phyloP scores from a whole-genome alignment of 106 monocot genomes.

The Gastrodia elata region DNA sequence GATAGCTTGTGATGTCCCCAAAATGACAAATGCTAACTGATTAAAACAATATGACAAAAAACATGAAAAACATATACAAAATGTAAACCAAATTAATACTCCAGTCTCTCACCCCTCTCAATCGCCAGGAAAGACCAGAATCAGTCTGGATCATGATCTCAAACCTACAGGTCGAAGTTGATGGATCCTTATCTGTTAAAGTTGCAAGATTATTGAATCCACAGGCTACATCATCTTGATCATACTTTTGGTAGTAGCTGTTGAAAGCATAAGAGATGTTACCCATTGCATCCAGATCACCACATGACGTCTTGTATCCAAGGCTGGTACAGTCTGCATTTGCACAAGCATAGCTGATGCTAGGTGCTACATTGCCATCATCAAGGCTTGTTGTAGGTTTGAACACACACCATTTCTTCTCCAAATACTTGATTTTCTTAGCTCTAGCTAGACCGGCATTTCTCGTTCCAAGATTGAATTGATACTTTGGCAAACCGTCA shows the following conservation, averaged over 20 bases:
- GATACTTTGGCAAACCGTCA: constrained; percentile 39
- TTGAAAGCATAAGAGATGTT: constrained; percentile 41
- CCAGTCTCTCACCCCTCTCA: constrained; percentile 3
- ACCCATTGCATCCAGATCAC: constrained; percentile 21
- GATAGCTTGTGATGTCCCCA: not conserved
- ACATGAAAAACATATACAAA: constrained; percentile 6
- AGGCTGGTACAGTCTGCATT: constrained; percentile 57
- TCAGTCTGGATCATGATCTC: constrained; percentile 45
- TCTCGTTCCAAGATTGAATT: constrained; percentile 13
- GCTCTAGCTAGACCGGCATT: constrained; percentile 15
- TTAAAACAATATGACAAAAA: constrained; percentile 8
- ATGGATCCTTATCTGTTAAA: constrained; percentile 27
- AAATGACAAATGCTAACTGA: not conserved
- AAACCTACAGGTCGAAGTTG: constrained; percentile 50
- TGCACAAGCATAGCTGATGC: constrained; percentile 39
- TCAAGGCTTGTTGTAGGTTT: constrained; percentile 45
- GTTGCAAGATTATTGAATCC: constrained; percentile 24
- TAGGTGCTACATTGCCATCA: constrained; percentile 15
- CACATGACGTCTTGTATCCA: constrained; percentile 45
- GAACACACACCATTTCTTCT: constrained; percentile 50
- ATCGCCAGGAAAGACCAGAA: not conserved
- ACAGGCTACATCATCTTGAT: constrained; percentile 35
- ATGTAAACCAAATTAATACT: not conserved
- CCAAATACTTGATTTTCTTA: constrained; percentile 34
- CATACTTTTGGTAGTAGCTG: constrained; percentile 32